A percentile compares a stretch with the other conserved stretches of the same genome.
Evolutionary conservation across 2,329 filamentous ascomycete species (phyloP).

Genomic region (Alternaria alternata): DNA sequence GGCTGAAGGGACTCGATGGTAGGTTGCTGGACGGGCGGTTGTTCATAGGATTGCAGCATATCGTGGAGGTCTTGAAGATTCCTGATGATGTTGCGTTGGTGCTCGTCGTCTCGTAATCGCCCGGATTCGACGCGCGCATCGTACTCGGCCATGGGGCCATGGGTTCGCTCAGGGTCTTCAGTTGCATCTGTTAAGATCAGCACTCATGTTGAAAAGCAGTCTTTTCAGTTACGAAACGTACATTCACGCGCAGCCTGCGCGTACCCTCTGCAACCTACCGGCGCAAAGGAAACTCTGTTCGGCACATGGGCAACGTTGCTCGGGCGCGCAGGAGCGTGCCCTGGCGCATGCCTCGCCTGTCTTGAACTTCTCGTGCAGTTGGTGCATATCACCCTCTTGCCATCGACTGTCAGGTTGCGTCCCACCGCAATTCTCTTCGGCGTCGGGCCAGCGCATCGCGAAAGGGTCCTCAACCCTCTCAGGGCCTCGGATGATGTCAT

Average conservation of each 20-base stretch:
- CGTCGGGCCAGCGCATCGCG: slow-evolving; percentile 33
- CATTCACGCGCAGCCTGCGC: slow-evolving; percentile 39
- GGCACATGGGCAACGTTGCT: slow-evolving; percentile 10
- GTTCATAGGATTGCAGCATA: slow-evolving; percentile 76
- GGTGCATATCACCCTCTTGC: slow-evolving; percentile 37
- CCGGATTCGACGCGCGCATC: slow-evolving; percentile 79
- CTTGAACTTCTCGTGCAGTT: slow-evolving; percentile 33
- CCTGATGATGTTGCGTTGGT: slow-evolving; percentile 91
- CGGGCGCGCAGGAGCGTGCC: slow-evolving; percentile 11
- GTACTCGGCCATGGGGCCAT: slow-evolving; percentile 87
- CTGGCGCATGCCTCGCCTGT: slow-evolving; percentile 14
- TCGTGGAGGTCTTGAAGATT: slow-evolving; percentile 89
- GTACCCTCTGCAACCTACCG: slow-evolving; percentile 33
- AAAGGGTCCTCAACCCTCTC: slow-evolving; percentile 37
- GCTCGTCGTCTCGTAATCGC: slow-evolving; percentile 81
- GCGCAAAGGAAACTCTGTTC: slow-evolving; percentile 11
- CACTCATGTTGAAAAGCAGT: neutral
- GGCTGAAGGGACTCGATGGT: slow-evolving; percentile 73
- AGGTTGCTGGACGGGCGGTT: slow-evolving; percentile 78
- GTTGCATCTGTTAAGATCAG: slow-evolving; percentile 25
- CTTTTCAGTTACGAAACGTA: slow-evolving; percentile 14
- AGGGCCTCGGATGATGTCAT: slow-evolving; percentile 50
- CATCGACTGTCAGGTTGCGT: slow-evolving; percentile 4
- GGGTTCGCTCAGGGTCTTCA: slow-evolving; percentile 18
- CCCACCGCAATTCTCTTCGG: slow-evolving; percentile 17